These are phyloP conservation scores for Lotmaria passim DNA, from an alignment of 208 protist species.

Conservation along the genomic window DNA sequence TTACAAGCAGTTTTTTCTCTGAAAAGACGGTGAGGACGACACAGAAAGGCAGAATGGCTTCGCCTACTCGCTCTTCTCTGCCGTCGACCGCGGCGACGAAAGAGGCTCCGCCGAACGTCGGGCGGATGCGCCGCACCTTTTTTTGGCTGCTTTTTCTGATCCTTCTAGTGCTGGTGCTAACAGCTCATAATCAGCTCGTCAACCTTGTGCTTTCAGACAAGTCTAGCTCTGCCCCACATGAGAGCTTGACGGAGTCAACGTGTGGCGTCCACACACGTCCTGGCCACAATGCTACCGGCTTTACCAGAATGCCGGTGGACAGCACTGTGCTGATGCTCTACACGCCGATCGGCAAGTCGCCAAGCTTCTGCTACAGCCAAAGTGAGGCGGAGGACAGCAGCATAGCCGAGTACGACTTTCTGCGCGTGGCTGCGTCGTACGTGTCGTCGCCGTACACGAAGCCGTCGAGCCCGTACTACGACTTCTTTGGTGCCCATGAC, in stretches of 20 bases:
- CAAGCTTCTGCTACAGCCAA: conserved; percentile 30
- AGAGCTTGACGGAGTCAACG: not conserved
- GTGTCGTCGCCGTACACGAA: conserved; percentile 31
- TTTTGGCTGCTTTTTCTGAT: not conserved
- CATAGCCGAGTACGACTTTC: conserved; percentile 30
- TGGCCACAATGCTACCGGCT: too few relatives aligned
- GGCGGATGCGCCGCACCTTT: not conserved
- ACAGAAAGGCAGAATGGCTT: too few relatives aligned
- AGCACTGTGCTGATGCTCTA: conserved; percentile 50
- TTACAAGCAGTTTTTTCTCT: too few relatives aligned
- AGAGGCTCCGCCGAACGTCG: not conserved
- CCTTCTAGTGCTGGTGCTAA: not conserved
- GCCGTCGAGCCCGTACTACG: conserved; percentile 33
- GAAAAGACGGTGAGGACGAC: too few relatives aligned
- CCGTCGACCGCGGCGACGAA: not conserved
- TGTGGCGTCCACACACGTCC: conserved; percentile 2
- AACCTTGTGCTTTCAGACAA: not conserved
- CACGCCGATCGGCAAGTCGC: not conserved
- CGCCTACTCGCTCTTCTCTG: not conserved
- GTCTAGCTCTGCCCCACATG: not conserved
- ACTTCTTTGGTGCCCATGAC: conserved; percentile 42
- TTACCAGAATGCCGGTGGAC: conserved; percentile 20
- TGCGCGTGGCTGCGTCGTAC: conserved; percentile 36
- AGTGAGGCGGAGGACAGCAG: not conserved
- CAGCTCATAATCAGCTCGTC: not conserved